Evolutionary conservation across 129 eudicot genomes (phyloP), one percentile per base, ranked within the genome.

Genomic region (Silybum marianum): DNA sequence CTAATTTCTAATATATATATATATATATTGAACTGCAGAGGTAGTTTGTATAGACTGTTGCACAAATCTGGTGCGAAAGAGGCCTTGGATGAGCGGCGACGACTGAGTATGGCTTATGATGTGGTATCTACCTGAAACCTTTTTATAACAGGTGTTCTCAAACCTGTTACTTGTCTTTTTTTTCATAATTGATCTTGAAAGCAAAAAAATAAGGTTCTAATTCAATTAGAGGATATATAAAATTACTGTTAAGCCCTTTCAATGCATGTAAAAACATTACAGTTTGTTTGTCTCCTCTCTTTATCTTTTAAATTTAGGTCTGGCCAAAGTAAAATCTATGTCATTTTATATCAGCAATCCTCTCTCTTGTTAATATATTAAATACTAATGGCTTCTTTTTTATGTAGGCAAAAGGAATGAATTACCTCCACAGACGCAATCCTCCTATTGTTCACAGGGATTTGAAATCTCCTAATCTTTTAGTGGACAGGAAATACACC

Each of bases 401-500:
- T 26, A 16, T 82, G 9, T 83, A 93, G 97, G 97, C 96, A 74
- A 91, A 90, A 86, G 98, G 98, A 74, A 93, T 93, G 98, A 93
- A 93, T 83, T 90, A 93, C 86, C 96, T 93, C 68, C 98, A 93
- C 78, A 85, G 90, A 79, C 93, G 88, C 44, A 93, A 86, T 75
- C 98, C 98, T 77, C 98, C 98, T 54, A 84, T 93, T 77, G 98
- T 93, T 83, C 98, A 93, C 74, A 89, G 98, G 72, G 98, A 93
- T 83, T 73, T 93, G 73, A 93, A 93, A 77, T 93, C 98, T 83
- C 98, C 96, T 40, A 93, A 93, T 78, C 93, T 93, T 22, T 84
- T 93, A 79, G 98, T 93, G 36, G 98, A 93, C 83, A 88, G 86
- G 46, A 93, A 90, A 80, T 93, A 87, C 76, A 93, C 98, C 2